Percentiles rank a stretch among this genome's conserved stretches.
Evolutionary conservation across 495 filamentous ascomycete genomes (phyloP).

Genomic region (Parathielavia hyrcaniae): DNA sequence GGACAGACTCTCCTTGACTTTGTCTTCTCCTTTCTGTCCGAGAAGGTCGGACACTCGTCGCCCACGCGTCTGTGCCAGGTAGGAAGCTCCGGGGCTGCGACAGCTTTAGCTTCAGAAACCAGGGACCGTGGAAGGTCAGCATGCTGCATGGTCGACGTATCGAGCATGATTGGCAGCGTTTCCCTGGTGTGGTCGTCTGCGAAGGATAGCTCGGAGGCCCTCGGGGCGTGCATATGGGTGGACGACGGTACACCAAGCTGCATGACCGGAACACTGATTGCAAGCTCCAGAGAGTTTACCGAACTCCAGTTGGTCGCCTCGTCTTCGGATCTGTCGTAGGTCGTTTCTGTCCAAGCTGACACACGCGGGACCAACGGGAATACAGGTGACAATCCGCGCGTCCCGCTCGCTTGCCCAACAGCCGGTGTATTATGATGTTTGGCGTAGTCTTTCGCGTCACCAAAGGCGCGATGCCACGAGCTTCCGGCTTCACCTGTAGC

Average conservation of each 20-base stretch:
- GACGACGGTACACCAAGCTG: conserved; percentile 34
- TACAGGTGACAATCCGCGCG: conserved; percentile 37
- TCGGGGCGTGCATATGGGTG: conserved; percentile 26
- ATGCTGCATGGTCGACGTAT: conserved; percentile 14
- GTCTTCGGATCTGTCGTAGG: conserved; percentile 29
- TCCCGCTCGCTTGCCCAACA: conserved; percentile 23
- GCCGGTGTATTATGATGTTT: conserved; percentile 3
- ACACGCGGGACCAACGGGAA: conserved; percentile 26
- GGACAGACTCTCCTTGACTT: conserved; percentile 42
- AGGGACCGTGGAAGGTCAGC: conserved; percentile 2
- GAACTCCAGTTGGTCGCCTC: conserved; percentile 39
- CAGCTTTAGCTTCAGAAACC: conserved; percentile 7
- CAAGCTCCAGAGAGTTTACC: conserved; percentile 37
- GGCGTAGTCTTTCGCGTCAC: conserved; percentile 17
- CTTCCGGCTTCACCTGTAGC: conserved; percentile 32
- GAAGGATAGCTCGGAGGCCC: conserved; percentile 1
- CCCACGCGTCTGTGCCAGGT: conserved; percentile 49
- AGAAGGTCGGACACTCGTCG: conserved; percentile 50
- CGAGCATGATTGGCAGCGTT: conserved; percentile 37
- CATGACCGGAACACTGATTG: conserved; percentile 31
- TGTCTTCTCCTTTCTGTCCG: conserved; percentile 36
- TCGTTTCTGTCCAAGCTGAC: conserved; percentile 32
- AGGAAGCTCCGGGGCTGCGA: conserved; percentile 15
- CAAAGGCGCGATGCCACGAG: conserved; percentile 40
- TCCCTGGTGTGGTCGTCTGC: conserved; percentile 16